A percentile compares a stretch with the other conserved stretches of the same genome.
Conservation (phyloP, 208 protist genomes). For the Trichomonas tenax region DNA sequence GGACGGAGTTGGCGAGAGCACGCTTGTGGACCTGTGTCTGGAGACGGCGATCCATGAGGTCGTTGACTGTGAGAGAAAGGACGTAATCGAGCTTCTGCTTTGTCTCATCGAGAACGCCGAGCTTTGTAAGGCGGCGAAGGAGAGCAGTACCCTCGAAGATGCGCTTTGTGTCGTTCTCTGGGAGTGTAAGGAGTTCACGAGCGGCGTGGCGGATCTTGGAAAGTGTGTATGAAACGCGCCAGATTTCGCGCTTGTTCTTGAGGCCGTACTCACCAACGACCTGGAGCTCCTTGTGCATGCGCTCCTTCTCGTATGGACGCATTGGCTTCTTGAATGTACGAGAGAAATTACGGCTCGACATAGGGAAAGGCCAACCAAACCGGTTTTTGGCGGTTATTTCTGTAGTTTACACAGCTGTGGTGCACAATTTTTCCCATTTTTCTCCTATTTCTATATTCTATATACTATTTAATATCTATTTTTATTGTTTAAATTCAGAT, state of each 20-base stretch:
- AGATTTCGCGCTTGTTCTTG: slow-evolving; percentile 97
- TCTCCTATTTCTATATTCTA: too few species aligned
- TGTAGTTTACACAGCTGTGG: too few species aligned
- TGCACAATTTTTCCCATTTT: too few species aligned
- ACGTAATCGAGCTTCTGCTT: slow-evolving; percentile 99
- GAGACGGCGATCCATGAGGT: slow-evolving; percentile 98
- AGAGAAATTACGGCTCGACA: slow-evolving; percentile 65
- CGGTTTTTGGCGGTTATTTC: not conserved
- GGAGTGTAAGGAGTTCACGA: slow-evolving; percentile 92
- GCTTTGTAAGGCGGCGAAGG: slow-evolving; percentile 87
- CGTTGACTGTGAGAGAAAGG: slow-evolving; percentile 84
- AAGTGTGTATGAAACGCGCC: slow-evolving; percentile 88
- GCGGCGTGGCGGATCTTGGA: slow-evolving; percentile 95
- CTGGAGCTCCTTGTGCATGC: slow-evolving; percentile 97
- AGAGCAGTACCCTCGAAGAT: slow-evolving; percentile 93
- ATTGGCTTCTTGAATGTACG: slow-evolving; percentile 85
- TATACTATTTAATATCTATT: too few species aligned
- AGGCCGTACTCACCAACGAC: slow-evolving; percentile 89
- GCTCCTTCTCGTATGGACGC: slow-evolving; percentile 98
- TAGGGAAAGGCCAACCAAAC: not conserved
- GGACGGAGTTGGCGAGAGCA: slow-evolving; percentile 94
- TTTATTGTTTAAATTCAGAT: too few species aligned
- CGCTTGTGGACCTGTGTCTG: slow-evolving; percentile 95
- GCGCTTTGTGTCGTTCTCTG: slow-evolving; percentile 81
- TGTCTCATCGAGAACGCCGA: slow-evolving; percentile 89